Base-by-base conservation (phyloP, 2,329 filamentous ascomycete species). In the Fusarium dlaminii region DNA sequence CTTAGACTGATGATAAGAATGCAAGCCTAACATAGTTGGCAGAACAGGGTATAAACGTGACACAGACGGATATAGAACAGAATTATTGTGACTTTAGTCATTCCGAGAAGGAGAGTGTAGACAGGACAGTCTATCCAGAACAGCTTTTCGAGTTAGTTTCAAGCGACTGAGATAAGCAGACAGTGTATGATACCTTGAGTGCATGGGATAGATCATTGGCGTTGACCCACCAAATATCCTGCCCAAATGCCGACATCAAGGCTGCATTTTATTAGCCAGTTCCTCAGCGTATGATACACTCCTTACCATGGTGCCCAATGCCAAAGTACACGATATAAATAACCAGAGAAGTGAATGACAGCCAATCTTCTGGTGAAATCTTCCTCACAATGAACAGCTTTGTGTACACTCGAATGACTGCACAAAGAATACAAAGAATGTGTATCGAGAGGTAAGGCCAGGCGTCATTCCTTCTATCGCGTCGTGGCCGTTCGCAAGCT, bases 161-260 rank as follows among this genome's bases (percentile, higher is more conserved):
- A 10, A 6, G 0, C 11, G 0, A 0, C 1, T 5, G 5, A 5
- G 2, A 5, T 2, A 0, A 4, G 4, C 6, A 27, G 0, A 0
- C 4, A 22, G 8, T 30, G 5, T 6, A 9, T 2, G 5, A 2
- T 68, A 68, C 66, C 64, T 68, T 68, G 5, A 68, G 37, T 0
- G 66, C 64, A 24, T 68, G 66, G 4, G 66, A 63, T 10, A 68
- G 13, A 8, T 68, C 42, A 5, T 36, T 20, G 0, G 56, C 37
- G 0, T 63, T 37, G 0, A 68, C 48, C 27, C 66, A 67, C 66
- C 66, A 68, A 1, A 68, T 68, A 20, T 68, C 66, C 9, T 68
- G 66, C 1, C 66, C 64, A 20, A 68, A 68, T 1, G 66, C 66
- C 1, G 66, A 68, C 66, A 68, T 68, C 2, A 68, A 49, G 0